Conservation (phyloP, 1,284 basidiomycete genomes). For the Ustilago crameri region DNA sequence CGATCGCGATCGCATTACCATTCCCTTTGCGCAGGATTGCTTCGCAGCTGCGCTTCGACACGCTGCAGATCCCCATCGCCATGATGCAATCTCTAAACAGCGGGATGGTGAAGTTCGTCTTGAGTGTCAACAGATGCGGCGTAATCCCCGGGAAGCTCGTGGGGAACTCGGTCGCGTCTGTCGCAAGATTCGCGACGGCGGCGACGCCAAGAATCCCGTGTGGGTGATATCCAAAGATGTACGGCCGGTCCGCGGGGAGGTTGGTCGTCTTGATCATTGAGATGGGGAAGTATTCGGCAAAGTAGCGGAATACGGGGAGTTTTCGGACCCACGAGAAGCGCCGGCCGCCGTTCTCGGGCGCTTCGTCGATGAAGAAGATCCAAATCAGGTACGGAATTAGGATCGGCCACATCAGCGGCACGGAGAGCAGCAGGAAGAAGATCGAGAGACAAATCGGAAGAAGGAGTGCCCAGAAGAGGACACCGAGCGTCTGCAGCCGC, state of each 20-base stretch:
- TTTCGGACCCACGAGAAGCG: constrained; percentile 81
- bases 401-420: constrained; percentile 88
- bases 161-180: constrained; percentile 95
- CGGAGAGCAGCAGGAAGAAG: constrained; percentile 86
- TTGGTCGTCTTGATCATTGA: constrained; percentile 72
- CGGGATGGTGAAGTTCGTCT: constrained; percentile 86
- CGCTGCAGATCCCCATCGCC: constrained; percentile 84
- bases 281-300: constrained; percentile 91
- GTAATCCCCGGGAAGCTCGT: constrained; percentile 87
- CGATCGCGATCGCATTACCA: constrained; percentile 84
- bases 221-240: constrained; percentile 79
- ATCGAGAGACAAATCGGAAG: constrained; percentile 78
- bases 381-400: constrained; percentile 84
- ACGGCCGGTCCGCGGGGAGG: constrained; percentile 87
- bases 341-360: constrained; percentile 82
- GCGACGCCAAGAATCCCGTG: constrained; percentile 72
- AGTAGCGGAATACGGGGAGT: constrained; percentile 80
- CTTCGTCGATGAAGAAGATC: constrained; percentile 77
- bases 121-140: constrained; percentile 90
- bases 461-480: constrained; percentile 85
- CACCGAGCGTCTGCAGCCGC: constrained; percentile 70
- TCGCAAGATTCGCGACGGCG: constrained; percentile 90
- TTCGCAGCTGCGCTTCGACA: constrained; percentile 87
- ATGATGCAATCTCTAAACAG: constrained; percentile 88
- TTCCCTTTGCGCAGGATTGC: constrained; percentile 77